Evolutionary conservation across 2,329 filamentous ascomycete species (phyloP).

Genomic region (Colletotrichum sublineola): DNA sequence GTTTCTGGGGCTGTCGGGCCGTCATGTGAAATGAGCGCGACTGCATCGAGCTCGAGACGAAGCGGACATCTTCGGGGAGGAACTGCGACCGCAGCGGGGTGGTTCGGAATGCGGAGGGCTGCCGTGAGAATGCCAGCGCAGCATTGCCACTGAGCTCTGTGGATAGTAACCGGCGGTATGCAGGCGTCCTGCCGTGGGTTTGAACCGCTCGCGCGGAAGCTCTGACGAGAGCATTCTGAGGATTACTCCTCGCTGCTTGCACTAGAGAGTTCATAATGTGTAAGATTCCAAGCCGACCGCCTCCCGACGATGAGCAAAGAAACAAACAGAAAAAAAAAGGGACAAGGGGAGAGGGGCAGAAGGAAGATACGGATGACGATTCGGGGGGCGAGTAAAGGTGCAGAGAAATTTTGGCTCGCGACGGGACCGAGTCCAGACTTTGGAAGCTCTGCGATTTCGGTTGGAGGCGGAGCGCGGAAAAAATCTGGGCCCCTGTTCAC

Average conservation of each 20-base stretch:
- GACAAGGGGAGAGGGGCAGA: constrained; percentile 45
- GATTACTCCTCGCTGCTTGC: constrained; percentile 57
- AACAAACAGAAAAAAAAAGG: background rate
- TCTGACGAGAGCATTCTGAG: constrained; percentile 58
- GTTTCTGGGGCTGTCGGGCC: constrained; percentile 45
- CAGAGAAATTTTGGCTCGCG: constrained; percentile 53
- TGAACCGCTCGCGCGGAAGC: constrained; percentile 55
- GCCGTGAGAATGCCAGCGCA: constrained; percentile 47
- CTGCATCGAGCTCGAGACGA: constrained; percentile 52
- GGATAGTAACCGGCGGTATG: constrained; percentile 62
- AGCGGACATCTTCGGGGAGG: constrained; percentile 56
- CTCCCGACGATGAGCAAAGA: constrained; percentile 49
- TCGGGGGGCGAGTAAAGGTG: constrained; percentile 48
- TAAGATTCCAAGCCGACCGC: constrained; percentile 42
- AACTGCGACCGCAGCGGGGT: constrained; percentile 62
- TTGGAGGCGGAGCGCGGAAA: constrained; percentile 52
- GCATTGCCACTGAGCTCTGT: constrained; percentile 46
- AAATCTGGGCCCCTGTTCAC: constrained; percentile 40
- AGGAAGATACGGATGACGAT: constrained; percentile 39
- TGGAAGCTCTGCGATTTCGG: constrained; percentile 52
- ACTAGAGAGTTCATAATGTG: constrained; percentile 62
- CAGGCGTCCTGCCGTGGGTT: constrained; percentile 60
- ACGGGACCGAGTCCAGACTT: constrained; percentile 32
- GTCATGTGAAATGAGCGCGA: constrained; percentile 57
- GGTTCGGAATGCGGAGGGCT: constrained; percentile 48